Evolutionary conservation across 164 flowering plant genomes (phyloP).

Genomic region (Chloranthus sessilifolius): DNA sequence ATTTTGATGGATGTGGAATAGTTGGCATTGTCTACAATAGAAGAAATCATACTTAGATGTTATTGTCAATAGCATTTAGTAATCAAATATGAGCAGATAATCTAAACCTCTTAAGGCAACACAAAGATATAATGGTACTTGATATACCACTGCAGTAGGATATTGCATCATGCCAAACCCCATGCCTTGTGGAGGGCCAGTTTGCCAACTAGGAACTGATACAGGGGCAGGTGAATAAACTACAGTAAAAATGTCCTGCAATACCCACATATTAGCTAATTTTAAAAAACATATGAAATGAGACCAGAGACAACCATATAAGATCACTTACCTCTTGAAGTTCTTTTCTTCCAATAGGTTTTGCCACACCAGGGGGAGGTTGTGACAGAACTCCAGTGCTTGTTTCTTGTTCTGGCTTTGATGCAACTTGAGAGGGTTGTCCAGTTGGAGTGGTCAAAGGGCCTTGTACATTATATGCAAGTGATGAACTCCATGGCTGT

Average conservation of each 20-base stretch:
- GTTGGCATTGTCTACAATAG: too few relatives aligned
- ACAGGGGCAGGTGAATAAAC: slow-evolving; percentile 38
- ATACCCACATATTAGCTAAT: background rate
- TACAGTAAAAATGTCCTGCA: slow-evolving; percentile 73
- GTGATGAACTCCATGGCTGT: slow-evolving; percentile 46
- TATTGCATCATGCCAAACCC: slow-evolving; percentile 50
- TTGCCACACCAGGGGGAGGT: slow-evolving; percentile 32
- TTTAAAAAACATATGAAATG: background rate
- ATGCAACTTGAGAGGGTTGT: slow-evolving; percentile 31
- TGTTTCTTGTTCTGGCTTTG: slow-evolving; percentile 19
- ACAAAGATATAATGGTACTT: too few relatives aligned
- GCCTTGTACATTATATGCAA: slow-evolving; percentile 34
- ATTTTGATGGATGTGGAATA: too few relatives aligned
- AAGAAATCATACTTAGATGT: too few relatives aligned
- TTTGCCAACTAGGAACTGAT: slow-evolving; percentile 56
- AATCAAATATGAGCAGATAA: too few relatives aligned
- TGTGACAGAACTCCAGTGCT: slow-evolving; percentile 26
- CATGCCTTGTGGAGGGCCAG: slow-evolving; percentile 49
- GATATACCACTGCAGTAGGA: slow-evolving; percentile 45
- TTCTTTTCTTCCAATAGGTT: slow-evolving; percentile 52
- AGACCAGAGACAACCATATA: background rate
- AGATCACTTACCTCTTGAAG: slow-evolving; percentile 55
- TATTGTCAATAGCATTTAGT: too few relatives aligned
- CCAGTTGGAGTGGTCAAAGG: slow-evolving; percentile 17
- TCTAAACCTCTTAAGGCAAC: too few relatives aligned